Evolutionary conservation across 1,139 yeast species (phyloP), one percentile per base, ranked within the genome.

Genomic region (Kazachstania sp.): DNA sequence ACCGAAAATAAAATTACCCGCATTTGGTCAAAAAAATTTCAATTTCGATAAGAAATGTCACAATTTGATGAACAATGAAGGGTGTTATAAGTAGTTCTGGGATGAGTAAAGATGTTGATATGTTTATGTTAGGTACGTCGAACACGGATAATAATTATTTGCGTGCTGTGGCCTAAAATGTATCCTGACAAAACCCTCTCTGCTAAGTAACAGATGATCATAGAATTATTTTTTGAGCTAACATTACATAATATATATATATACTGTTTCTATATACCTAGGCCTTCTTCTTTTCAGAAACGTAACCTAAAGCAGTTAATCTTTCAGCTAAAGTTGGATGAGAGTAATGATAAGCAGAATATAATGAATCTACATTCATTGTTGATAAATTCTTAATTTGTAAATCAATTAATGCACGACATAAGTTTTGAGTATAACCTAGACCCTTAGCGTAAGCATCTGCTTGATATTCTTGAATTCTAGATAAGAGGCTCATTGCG

Each of bases 291-390:
- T 74, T 68, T 59, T 73, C 77, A 56, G 58, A 58, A 64, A 74
- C 59, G 65, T 73, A 49, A 70, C 78, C 81, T 50, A 92, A 72
- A 9, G 95, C 95, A 41, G 70, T 65, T 57, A 92, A 74, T 71
- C 98, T 82, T 70, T 92, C 97, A 16, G 92, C 79, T 55, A 90
- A 71, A 48, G 87, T 83, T 44, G 98, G 98, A 61, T 92, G 98
- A 44, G 92, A 83, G 66, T 85, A 82, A 64, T 83, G 88, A 68
- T 86, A 92, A 39, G 95, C 83, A 30, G 95, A 84, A 67, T 81
- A 92, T 57, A 88, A 74, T 77, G 90, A 78, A 64, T 92, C 97
- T 36, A 94, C 95, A 61, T 84, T 87, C 72, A 87, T 76, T 31
- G 90, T 77, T 48, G 88, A 75, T 65, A 92, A 75, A 67, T 92